Evolutionary conservation across 2,329 filamentous ascomycete genomes (phyloP).

Genomic region (Hypoxylon sp.): DNA sequence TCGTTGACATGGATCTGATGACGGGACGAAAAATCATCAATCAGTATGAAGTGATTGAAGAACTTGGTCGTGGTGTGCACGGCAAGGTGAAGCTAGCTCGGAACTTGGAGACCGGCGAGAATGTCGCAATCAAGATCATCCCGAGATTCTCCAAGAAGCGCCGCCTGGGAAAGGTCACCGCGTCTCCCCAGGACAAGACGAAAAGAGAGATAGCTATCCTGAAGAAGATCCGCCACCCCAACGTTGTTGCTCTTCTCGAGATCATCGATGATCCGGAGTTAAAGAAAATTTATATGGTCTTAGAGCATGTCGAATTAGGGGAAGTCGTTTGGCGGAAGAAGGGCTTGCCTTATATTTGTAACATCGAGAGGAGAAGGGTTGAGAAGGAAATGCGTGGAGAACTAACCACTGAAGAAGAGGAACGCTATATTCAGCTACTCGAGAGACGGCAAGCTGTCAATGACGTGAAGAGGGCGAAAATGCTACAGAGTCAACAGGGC

Average conservation of each 20-base stretch:
- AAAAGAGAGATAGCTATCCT: constrained; percentile 98
- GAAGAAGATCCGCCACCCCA: constrained; percentile 98
- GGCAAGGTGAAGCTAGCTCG: constrained; percentile 97
- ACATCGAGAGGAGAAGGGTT: constrained; percentile 84
- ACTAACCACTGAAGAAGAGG: constrained; percentile 69
- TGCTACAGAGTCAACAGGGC: constrained; percentile 63
- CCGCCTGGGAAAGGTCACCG: constrained; percentile 85
- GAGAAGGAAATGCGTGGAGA: constrained; percentile 77
- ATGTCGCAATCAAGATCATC: constrained; percentile 98
- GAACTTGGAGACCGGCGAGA: constrained; percentile 79
- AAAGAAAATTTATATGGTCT: constrained; percentile 98
- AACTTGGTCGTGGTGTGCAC: constrained; percentile 94
- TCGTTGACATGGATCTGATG: constrained; percentile 88
- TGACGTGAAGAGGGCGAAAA: constrained; percentile 68
- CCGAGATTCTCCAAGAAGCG: constrained; percentile 94
- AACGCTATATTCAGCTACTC: constrained; percentile 70
- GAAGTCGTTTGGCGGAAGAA: constrained; percentile 96
- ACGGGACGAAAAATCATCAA: constrained; percentile 98
- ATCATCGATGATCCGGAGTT: constrained; percentile 97
- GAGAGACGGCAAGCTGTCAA: constrained; percentile 71
- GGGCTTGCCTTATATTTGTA: constrained; percentile 84
- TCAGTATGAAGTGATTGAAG: constrained; percentile 96
- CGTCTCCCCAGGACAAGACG: constrained; percentile 80
- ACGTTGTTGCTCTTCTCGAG: constrained; percentile 94
- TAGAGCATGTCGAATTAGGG: constrained; percentile 94